Conservation (phyloP, 164 flowering plant genomes). For the Chimonanthus salicifolius region DNA sequence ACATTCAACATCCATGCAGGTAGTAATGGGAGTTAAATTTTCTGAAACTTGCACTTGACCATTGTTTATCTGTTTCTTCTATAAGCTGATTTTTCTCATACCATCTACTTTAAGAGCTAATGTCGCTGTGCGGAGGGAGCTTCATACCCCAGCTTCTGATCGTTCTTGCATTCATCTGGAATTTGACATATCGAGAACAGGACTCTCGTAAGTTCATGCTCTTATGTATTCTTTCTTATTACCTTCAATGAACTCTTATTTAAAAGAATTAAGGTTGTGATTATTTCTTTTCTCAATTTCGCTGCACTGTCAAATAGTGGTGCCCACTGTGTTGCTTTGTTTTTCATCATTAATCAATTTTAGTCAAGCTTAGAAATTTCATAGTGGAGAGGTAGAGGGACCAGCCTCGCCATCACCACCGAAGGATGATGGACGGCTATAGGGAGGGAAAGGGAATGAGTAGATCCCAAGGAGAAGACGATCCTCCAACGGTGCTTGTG, state of each 20-base stretch:
- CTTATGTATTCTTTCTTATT: not conserved
- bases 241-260: not conserved
- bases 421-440: too few relatives aligned
- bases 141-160: conserved; percentile 84
- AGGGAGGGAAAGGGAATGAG: too few relatives aligned
- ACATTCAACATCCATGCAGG: conserved; percentile 96
- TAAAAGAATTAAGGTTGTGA: not conserved
- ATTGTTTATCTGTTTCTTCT: conserved; percentile 3
- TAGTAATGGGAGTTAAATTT: conserved; percentile 13
- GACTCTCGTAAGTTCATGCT: conserved; percentile 56
- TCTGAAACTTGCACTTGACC: not conserved
- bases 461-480: too few relatives aligned
- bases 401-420: too few relatives aligned
- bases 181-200: conserved; percentile 86
- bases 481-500: too few relatives aligned
- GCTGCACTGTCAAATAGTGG: not conserved
- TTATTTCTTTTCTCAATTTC: too few relatives aligned
- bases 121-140: conserved; percentile 84
- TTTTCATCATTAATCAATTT: not conserved
- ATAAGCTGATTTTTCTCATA: not conserved
- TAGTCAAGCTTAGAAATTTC: too few relatives aligned
- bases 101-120: conserved; percentile 50
- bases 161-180: conserved; percentile 98
- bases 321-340: not conserved
- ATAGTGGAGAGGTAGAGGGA: too few relatives aligned